Evolutionary conservation across 805 yeast species (phyloP).

Genomic region (Ogataea populi-albae): DNA sequence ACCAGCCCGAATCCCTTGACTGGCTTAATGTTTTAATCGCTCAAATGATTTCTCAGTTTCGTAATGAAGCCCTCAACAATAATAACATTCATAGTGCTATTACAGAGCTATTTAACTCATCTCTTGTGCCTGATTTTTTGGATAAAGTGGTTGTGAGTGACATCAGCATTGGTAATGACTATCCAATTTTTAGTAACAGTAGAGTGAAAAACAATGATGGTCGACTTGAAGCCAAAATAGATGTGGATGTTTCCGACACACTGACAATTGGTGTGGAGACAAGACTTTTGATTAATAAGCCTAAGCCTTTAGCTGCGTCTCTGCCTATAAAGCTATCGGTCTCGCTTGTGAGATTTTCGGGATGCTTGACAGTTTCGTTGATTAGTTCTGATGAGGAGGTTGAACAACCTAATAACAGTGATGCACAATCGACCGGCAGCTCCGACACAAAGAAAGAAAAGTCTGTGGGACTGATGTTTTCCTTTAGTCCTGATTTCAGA

Average conservation of each 20-base stretch:
- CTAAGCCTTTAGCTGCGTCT: constrained; percentile 79
- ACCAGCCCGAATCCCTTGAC: constrained; percentile 86
- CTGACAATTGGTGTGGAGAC: constrained; percentile 85
- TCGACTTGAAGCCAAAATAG: constrained; percentile 79
- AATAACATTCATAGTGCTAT: constrained; percentile 83
- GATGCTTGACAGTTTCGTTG: constrained; percentile 77
- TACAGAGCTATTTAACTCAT: constrained; percentile 58
- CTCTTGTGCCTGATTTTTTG: constrained; percentile 74
- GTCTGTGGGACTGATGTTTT: constrained; percentile 73
- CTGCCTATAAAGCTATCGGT: constrained; percentile 83
- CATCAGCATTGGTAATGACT: constrained; percentile 90
- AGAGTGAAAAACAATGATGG: constrained; percentile 57
- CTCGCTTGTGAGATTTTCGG: constrained; percentile 86
- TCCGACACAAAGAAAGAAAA: constrained; percentile 5
- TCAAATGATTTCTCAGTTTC: constrained; percentile 79
- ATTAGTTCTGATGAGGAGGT: constrained; percentile 29
- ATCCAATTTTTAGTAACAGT: constrained; percentile 93
- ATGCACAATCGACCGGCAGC: constrained; percentile 6
- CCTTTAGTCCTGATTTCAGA: constrained; percentile 88
- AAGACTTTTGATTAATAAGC: constrained; percentile 71
- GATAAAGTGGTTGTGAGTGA: constrained; percentile 80
- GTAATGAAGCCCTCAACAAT: constrained; percentile 83
- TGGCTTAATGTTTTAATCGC: constrained; percentile 97
- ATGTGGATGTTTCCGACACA: constrained; percentile 85
- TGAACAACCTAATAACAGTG: constrained; percentile 4